Evolutionary conservation across 495 filamentous ascomycete genomes (phyloP).

Genomic region (Emericellopsis terricola): DNA sequence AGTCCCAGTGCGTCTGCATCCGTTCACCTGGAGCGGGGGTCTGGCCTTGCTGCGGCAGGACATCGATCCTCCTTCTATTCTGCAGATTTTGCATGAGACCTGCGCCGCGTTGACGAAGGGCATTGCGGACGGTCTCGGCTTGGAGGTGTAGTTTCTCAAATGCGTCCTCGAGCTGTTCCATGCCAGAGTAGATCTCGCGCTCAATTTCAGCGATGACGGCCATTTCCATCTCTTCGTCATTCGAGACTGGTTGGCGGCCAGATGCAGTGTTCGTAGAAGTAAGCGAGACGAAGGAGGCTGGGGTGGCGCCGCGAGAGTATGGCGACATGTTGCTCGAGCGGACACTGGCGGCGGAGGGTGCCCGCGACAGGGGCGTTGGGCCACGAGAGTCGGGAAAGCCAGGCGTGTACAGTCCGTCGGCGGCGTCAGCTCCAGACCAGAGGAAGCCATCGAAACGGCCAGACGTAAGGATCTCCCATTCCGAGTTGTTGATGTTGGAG

Average conservation of each 20-base stretch:
- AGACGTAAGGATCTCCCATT: slow-evolving; percentile 93
- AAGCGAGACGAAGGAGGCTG: slow-evolving; percentile 27
- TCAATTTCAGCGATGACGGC: slow-evolving; percentile 78
- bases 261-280: slow-evolving; percentile 17
- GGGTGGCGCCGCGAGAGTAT: slow-evolving; percentile 14
- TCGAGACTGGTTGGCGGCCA: slow-evolving; percentile 37
- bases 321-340: slow-evolving; percentile 18
- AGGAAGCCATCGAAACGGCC: slow-evolving; percentile 96
- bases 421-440: slow-evolving; percentile 74
- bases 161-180: slow-evolving; percentile 89
- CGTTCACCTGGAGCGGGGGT: slow-evolving; percentile 20
- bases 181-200: slow-evolving; percentile 77
- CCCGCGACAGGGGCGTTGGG: slow-evolving; percentile 18
- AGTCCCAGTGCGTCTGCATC: too few species aligned
- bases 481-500: slow-evolving; percentile 63
- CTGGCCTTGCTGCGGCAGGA: slow-evolving; percentile 19
- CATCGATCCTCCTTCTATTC: slow-evolving; percentile 37
- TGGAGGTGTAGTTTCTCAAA: slow-evolving; percentile 81
- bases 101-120: slow-evolving; percentile 61
- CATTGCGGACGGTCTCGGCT: slow-evolving; percentile 63
- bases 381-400: slow-evolving; percentile 31
- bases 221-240: slow-evolving; percentile 92
- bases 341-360: slow-evolving; percentile 13
- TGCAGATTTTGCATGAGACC: slow-evolving; percentile 65
- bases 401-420: slow-evolving; percentile 16